Base-by-base conservation (phyloP, 176 grass and related monocot species). In the Zoysia pacifica region DNA sequence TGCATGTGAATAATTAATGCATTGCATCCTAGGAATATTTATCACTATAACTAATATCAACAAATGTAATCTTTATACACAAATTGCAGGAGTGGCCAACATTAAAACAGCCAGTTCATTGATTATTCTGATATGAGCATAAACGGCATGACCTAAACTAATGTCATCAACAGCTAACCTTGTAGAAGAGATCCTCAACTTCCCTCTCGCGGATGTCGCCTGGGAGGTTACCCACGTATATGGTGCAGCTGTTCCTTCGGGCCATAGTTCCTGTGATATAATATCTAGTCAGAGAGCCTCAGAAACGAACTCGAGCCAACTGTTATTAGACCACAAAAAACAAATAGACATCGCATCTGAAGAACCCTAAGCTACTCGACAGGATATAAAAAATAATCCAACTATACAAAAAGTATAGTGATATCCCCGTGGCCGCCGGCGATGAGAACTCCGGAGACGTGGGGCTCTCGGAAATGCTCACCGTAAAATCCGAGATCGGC, bases 191-290 rank as follows among this genome's bases (percentile, higher is more conserved):
- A 90, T 94, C 91, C 69, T 94, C 91, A 3, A 97, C 90, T 62
- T 97, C 94, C 9, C 80, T 89, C 80, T 94, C 87, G 7, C 91
- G 87, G 56, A 94, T 87, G 80, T 94, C 91, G 0, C 90, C 87
- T 0, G 94, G 94, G 82, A 97, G 94, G 37, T 97, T 94, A 11
- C 94, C 90, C n/a, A 94, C 91, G n/a, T 92, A 97, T 73, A 94
- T 86, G 72, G 86, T 94, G 65, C 87, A 80, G 81, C 83, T 86
- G 46, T 85, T 86, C 6, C 91, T 86, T 39, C 74, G 89, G 54
- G 87, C 91, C 94, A 97, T 94, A 16, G 62, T 89, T 81, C 70
- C 88, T 89, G 89, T 48, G 46, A 41, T 13, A 60, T 4, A 49
- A 37, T 4, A 44, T 28, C 49, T n/a, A 59, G 28, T 53, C 74